Evolutionary conservation across 176 grass and related monocot species (phyloP).

Genomic region (Oryza brachyantha): DNA sequence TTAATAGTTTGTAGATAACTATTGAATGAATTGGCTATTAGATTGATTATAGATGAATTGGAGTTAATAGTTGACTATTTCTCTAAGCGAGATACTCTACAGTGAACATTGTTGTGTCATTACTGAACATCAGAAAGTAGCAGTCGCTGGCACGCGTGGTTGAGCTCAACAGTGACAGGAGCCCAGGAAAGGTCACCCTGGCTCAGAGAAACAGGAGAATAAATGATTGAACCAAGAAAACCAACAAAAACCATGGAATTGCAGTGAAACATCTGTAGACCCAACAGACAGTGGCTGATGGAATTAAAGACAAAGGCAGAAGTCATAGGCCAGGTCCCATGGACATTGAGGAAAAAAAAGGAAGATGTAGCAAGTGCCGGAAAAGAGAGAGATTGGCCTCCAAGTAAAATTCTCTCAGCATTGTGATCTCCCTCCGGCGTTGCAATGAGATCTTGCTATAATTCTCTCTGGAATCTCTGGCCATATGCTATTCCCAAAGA

Average conservation of each 20-base stretch:
- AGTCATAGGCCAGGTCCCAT: background rate
- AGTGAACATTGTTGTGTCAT: background rate
- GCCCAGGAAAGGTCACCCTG: background rate
- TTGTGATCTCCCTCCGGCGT: background rate
- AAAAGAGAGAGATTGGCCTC: background rate
- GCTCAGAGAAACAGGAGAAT: background rate
- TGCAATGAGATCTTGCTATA: background rate
- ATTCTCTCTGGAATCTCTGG: background rate
- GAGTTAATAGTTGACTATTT: background rate
- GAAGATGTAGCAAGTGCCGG: background rate
- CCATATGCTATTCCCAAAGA: slow-evolving; percentile 2
- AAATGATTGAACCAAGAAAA: background rate
- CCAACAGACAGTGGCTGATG: background rate
- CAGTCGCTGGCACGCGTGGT: background rate
- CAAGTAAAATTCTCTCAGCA: background rate
- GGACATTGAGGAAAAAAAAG: background rate
- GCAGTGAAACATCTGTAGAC: background rate
- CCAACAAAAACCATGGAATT: background rate
- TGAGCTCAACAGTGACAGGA: background rate
- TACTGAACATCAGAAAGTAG: background rate
- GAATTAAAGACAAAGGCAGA: background rate
- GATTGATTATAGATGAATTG: too few relatives aligned
- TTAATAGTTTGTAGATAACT: too few relatives aligned
- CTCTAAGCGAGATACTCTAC: background rate
- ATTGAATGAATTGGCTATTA: too few relatives aligned